Evolutionary conservation across 148 eudicot genomes (phyloP).

Genomic region (Silene conica): DNA sequence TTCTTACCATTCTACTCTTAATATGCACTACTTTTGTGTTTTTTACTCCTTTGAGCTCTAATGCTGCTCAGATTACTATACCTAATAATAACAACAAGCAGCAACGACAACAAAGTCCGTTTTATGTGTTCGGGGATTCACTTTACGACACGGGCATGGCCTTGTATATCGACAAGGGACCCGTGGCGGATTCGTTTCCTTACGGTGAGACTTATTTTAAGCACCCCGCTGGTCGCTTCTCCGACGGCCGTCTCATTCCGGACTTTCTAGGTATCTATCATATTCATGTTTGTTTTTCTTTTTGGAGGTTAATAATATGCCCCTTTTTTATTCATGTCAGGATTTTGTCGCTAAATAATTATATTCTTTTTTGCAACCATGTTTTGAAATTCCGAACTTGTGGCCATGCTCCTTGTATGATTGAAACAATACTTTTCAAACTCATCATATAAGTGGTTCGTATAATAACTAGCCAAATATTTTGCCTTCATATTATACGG

Average conservation of each 20-base stretch:
- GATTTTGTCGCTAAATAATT: neutral
- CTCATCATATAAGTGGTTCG: too few species aligned
- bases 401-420: too few species aligned
- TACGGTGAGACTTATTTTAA: conserved; percentile 39
- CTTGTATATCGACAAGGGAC: conserved; percentile 22
- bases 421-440: too few species aligned
- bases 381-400: too few species aligned
- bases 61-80: conserved; percentile 8
- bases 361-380: too few species aligned
- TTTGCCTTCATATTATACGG: too few species aligned
- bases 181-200: conserved; percentile 25
- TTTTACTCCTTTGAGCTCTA: neutral
- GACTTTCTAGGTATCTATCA: conserved; percentile 28
- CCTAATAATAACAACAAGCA: neutral
- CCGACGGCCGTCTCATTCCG: conserved; percentile 35
- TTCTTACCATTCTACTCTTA: neutral
- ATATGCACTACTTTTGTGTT: neutral
- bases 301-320: neutral
- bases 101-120: neutral
- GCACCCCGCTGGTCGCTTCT: conserved; percentile 33
- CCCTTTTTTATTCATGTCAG: neutral
- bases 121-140: conserved; percentile 42
- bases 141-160: conserved; percentile 35
- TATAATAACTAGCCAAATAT: too few species aligned
- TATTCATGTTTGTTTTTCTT: too few species aligned